Conservation (phyloP, 2,329 filamentous ascomycete genomes). For the Epichloe coenophiala region DNA sequence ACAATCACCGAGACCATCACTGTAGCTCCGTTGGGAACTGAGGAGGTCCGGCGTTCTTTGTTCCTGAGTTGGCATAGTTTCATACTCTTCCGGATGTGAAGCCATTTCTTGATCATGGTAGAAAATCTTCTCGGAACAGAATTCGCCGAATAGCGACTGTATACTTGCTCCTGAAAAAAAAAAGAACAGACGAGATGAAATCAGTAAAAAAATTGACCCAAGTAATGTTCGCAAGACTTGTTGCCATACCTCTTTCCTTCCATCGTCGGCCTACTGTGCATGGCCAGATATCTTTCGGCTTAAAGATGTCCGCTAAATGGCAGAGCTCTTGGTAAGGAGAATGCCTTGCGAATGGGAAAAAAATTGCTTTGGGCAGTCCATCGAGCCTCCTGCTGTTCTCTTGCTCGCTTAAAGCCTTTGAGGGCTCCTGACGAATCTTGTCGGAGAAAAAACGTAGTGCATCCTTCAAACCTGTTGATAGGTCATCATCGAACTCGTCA, state of each 20-base stretch:
- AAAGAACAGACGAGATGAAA: neutral
- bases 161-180: slow-evolving; percentile 41
- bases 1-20: neutral
- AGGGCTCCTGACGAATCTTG: neutral
- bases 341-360: slow-evolving; percentile 79
- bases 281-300: slow-evolving; percentile 65
- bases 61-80: neutral
- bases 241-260: slow-evolving; percentile 32
- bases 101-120: slow-evolving; percentile 52
- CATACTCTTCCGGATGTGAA: neutral
- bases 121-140: slow-evolving; percentile 50
- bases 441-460: neutral
- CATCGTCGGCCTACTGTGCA: slow-evolving; percentile 63
- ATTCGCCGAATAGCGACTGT: slow-evolving; percentile 52
- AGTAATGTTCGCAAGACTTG: no score
- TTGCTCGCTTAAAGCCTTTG: neutral
- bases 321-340: slow-evolving; percentile 76
- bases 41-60: neutral
- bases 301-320: slow-evolving; percentile 52
- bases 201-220: neutral
- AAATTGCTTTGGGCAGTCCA: slow-evolving; percentile 29
- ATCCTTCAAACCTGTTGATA: slow-evolving; percentile 6
- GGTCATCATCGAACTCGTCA: slow-evolving; percentile 7
- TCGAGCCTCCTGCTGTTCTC: neutral
- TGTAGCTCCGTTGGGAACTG: neutral